Conservation (phyloP, 2,329 filamentous ascomycete species). For the Verticillium albo-atrum region DNA sequence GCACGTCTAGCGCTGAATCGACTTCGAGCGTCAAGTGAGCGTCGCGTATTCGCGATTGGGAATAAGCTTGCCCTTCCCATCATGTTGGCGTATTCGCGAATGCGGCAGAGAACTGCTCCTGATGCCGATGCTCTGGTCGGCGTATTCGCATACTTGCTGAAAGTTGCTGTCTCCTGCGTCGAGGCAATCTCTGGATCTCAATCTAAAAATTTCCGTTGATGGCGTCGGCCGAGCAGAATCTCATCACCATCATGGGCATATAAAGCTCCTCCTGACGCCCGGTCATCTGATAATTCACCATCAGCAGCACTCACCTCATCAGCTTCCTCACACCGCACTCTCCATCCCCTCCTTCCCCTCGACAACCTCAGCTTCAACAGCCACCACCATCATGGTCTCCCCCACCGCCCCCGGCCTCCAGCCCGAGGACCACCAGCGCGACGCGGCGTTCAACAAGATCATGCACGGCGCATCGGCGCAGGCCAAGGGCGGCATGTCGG, state of each 20-base stretch:
- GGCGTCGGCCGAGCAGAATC: too few species aligned
- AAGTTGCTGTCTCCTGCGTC: not conserved
- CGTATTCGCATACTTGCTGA: not conserved
- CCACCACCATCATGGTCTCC: slow-evolving; percentile 6
- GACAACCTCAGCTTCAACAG: not conserved
- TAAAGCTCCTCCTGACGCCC: not conserved
- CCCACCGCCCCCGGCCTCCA: not conserved
- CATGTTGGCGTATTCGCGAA: not conserved
- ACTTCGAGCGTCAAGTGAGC: not conserved
- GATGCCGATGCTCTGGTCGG: not conserved
- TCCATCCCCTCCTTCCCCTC: not conserved
- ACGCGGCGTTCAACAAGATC: slow-evolving; percentile 74
- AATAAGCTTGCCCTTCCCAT: not conserved
- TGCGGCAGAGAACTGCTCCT: not conserved
- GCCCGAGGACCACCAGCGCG: slow-evolving; percentile 21
- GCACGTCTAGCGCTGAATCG: not conserved
- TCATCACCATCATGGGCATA: not conserved
- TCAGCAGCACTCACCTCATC: not conserved
- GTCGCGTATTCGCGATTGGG: not conserved
- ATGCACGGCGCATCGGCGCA: slow-evolving; percentile 63
- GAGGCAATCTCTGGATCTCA: not conserved
- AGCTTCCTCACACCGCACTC: not conserved
- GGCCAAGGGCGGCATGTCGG: slow-evolving; percentile 61
- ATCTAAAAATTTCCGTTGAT: not conserved
- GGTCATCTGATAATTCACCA: not conserved